Conservation (phyloP, 1,284 basidiomycete genomes). For the Apiotrichum mycotoxinovorans region DNA sequence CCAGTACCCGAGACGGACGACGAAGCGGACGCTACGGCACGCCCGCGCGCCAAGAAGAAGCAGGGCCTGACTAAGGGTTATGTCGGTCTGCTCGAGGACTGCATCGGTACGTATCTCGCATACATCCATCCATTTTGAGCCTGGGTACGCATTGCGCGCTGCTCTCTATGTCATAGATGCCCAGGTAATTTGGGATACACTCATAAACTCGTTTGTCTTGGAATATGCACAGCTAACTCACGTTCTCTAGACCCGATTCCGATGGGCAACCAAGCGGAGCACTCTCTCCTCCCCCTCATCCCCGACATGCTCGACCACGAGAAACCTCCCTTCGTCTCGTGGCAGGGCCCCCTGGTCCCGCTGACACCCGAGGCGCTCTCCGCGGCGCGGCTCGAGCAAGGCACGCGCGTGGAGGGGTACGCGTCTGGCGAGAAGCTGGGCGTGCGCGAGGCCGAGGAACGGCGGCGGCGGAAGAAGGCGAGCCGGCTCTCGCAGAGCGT, state of each 20-base stretch:
- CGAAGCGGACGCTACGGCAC: constrained; percentile 11
- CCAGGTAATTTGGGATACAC: too few species aligned
- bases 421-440: constrained; percentile 34
- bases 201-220: too few species aligned
- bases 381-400: constrained; percentile 31
- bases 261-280: constrained; percentile 25
- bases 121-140: too few species aligned
- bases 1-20: constrained; percentile 25
- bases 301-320: constrained; percentile 8
- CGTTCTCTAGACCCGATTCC: constrained; percentile 35
- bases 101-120: constrained; percentile 35
- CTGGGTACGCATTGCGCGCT: too few species aligned
- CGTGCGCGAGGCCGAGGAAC: constrained; percentile 21
- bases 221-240: too few species aligned
- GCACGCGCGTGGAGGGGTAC: constrained; percentile 37
- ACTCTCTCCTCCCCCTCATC: constrained; percentile 27
- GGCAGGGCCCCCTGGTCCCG: constrained; percentile 18
- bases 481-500: constrained; percentile 16
- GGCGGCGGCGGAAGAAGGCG: constrained; percentile 15
- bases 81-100: constrained; percentile 39
- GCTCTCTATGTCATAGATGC: too few species aligned
- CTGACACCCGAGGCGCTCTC: constrained; percentile 25
- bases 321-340: constrained; percentile 3
- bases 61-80: constrained; percentile 41
- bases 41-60: constrained; percentile 14